Percentiles rank a stretch among this genome's conserved stretches.
phyloP scores from a whole-genome alignment of 2,329 filamentous ascomycete genomes.

The Raffaelea arxii region DNA sequence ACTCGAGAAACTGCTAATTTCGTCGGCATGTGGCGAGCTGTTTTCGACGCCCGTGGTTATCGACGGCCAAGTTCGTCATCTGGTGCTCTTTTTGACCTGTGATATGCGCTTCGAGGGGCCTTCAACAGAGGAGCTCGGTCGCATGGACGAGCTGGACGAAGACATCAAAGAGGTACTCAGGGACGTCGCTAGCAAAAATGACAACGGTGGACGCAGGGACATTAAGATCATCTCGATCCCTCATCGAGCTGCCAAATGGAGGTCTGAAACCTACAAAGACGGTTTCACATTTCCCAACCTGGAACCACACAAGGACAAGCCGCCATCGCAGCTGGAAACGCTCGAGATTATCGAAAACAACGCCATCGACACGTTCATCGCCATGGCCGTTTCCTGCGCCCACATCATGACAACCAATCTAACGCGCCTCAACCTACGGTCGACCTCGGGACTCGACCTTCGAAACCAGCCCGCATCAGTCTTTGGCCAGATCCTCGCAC shows the following conservation, averaged over 20 bases:
- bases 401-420: neutral
- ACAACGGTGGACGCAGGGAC: neutral
- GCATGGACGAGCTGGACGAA: neutral
- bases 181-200: neutral
- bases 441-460: neutral
- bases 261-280: neutral
- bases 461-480: neutral
- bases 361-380: neutral
- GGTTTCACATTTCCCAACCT: neutral
- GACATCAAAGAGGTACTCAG: neutral
- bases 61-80: neutral
- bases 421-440: neutral
- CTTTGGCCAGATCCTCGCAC: neutral
- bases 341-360: neutral
- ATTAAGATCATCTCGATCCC: neutral
- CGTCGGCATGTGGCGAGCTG: neutral
- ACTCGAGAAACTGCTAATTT: neutral
- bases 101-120: neutral
- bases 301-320: neutral
- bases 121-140: neutral
- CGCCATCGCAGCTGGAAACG: neutral
- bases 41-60: neutral
- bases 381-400: neutral
- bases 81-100: neutral
- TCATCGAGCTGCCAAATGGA: neutral